Evolutionary conservation across 1,284 basidiomycete genomes (phyloP), one percentile per base, ranked within the genome.

Genomic region (Bondarzewia mesenterica): DNA sequence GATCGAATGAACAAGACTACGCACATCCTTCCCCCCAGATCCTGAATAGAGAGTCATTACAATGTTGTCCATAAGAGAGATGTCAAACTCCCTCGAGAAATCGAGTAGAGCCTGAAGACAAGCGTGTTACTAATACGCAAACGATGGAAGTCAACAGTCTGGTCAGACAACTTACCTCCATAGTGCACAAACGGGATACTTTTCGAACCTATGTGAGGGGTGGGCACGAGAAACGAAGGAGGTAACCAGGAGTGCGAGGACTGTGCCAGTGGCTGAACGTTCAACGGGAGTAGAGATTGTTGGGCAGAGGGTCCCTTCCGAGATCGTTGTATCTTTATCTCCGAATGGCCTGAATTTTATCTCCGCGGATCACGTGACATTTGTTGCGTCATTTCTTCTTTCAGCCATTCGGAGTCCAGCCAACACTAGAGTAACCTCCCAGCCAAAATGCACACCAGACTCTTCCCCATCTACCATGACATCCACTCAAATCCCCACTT

Each of bases 41-140:
- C 88, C 82, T 14, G 83, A 81, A 68, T 89, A 92, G 62, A 94
- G 86, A 41, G 88, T 76, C 69, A 83, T 80, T 44, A 90, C 88
- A 54, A 94, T 86, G 66, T 82, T 84, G 72, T 95, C 92, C 64
- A 94, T 74, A 50, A 92, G 74, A 54, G 74, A 67, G 63, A 93
- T 80, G 74, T 94, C 90, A 64, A 93, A 84, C 56, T 92, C 89
- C 60, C 77, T 75, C 58, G 82, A 82, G 71, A 93, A 90, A 75
- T 94, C 89, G 64, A 93, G 83, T 60, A 94, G 75, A 63, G 73
- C 80, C 90, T 93, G 23, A 21, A 32, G 14, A 15, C 14, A 22
- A 25, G 25, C 25, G 39, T 18, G 25, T 46, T 46, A 25, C 22
- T 46, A 15, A 39, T 32, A 38, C 25, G 21, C 21, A 18, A 37